A percentile compares a stretch with the other conserved stretches of the same genome.
phyloP scores from a whole-genome alignment of 2,329 filamentous ascomycete genomes.

The Lachnellula subtilissima region DNA sequence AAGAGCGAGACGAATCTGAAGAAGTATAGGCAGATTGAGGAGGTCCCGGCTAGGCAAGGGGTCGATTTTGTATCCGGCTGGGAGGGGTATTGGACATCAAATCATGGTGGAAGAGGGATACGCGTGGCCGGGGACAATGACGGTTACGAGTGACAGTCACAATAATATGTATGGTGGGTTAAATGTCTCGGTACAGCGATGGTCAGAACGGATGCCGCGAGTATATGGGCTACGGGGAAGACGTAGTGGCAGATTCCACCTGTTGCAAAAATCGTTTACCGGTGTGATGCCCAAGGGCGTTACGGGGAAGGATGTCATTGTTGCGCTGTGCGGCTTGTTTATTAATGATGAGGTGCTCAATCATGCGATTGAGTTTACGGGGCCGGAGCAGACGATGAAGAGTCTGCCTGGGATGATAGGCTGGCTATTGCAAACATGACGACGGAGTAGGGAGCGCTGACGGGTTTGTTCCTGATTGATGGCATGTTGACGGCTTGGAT shows the following conservation, averaged over 20 bases:
- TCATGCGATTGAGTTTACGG: slow-evolving; percentile 83
- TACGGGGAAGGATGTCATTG: slow-evolving; percentile 89
- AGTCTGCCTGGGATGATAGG: slow-evolving; percentile 65
- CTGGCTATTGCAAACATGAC: slow-evolving; percentile 78
- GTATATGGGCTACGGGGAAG: slow-evolving; percentile 74
- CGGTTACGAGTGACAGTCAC: slow-evolving; percentile 75
- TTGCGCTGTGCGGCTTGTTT: slow-evolving; percentile 82
- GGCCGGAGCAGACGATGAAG: slow-evolving; percentile 69
- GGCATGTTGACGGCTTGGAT: slow-evolving; percentile 66
- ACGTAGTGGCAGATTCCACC: slow-evolving; percentile 92
- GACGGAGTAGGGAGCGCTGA: slow-evolving; percentile 72
- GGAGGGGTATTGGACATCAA: slow-evolving; percentile 83
- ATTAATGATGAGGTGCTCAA: slow-evolving; percentile 86
- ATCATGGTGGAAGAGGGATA: slow-evolving; percentile 83
- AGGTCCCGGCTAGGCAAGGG: slow-evolving; percentile 74
- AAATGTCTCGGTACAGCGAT: slow-evolving; percentile 73
- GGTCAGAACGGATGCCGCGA: slow-evolving; percentile 81
- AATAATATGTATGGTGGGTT: slow-evolving; percentile 81
- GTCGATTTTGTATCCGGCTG: slow-evolving; percentile 75
- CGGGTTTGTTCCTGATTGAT: slow-evolving; percentile 78
- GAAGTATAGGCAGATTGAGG: slow-evolving; percentile 78
- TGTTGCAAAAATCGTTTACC: slow-evolving; percentile 69
- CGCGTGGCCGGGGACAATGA: slow-evolving; percentile 80
- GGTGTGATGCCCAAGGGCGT: slow-evolving; percentile 74
- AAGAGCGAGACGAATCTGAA: slow-evolving; percentile 70